Conservation (phyloP, 768 basidiomycete species). For the Megacollybia marginata region DNA sequence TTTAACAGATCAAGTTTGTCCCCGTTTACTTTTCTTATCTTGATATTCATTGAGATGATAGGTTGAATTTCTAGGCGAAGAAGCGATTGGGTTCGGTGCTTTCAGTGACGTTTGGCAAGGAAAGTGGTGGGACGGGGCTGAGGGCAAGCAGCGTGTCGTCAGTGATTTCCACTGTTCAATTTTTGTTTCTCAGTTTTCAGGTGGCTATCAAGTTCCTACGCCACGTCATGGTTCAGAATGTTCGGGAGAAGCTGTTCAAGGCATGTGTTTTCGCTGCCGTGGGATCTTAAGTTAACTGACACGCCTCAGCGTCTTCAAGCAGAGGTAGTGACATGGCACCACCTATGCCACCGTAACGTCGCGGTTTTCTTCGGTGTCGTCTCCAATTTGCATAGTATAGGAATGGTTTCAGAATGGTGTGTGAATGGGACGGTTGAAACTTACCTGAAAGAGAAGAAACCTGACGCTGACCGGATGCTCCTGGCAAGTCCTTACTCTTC, state of each 20-base stretch:
- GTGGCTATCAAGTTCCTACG: conserved; percentile 55
- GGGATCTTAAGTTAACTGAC: neutral
- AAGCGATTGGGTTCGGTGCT: conserved; percentile 44
- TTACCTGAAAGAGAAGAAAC: conserved; percentile 36
- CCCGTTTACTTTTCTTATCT: conserved; percentile 1
- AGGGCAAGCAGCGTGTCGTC: conserved; percentile 27
- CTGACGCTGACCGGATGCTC: conserved; percentile 33
- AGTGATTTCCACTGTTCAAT: conserved; percentile 3
- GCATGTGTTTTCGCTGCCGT: conserved; percentile 16
- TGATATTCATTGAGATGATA: neutral
- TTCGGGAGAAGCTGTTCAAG: conserved; percentile 45
- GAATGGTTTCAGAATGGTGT: conserved; percentile 63
- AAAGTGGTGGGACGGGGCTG: conserved; percentile 40
- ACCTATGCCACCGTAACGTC: conserved; percentile 47
- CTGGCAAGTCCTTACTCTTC: conserved; percentile 28
- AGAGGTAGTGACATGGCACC: conserved; percentile 52
- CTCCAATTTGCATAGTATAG: conserved; percentile 41
- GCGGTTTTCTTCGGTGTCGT: conserved; percentile 49
- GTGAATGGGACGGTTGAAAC: conserved; percentile 47
- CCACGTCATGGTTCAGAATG: conserved; percentile 40
- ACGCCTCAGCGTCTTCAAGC: conserved; percentile 41
- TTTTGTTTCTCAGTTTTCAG: conserved; percentile 17
- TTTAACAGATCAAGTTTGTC: conserved; percentile 47
- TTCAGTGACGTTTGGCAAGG: conserved; percentile 62
- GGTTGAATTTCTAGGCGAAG: conserved; percentile 26